phyloP scores from a whole-genome alignment of 768 basidiomycete genomes.

The Chiua virens region DNA sequence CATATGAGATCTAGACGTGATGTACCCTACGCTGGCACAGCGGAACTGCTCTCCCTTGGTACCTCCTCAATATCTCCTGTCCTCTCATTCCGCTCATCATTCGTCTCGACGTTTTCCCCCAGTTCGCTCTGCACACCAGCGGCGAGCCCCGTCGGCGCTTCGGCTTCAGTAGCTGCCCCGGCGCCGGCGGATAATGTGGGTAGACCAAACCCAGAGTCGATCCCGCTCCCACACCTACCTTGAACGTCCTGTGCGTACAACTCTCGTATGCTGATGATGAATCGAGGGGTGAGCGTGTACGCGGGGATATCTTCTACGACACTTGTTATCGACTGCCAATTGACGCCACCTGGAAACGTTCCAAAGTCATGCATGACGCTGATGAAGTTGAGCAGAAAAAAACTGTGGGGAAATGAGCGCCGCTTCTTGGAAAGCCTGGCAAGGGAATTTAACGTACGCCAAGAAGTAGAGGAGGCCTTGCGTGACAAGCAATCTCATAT shows the following conservation, averaged over 20 bases:
- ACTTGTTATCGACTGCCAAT: not conserved
- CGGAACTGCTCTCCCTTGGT: too few relatives aligned
- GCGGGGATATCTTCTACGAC: not conserved
- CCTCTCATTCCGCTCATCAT: too few relatives aligned
- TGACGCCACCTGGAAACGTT: not conserved
- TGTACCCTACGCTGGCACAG: too few relatives aligned
- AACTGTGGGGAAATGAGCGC: too few relatives aligned
- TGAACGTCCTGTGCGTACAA: not conserved
- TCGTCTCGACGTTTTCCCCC: too few relatives aligned
- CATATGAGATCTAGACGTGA: too few relatives aligned
- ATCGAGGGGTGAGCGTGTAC: not conserved
- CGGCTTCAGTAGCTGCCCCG: not conserved
- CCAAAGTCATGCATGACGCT: not conserved
- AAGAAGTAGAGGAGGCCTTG: slow-evolving; percentile 1
- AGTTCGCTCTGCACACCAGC: not conserved
- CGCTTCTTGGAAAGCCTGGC: too few relatives aligned
- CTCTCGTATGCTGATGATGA: slow-evolving; percentile 1
- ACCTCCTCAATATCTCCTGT: too few relatives aligned
- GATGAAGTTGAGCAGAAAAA: not conserved
- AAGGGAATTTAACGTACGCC: not conserved
- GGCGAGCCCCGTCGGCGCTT: not conserved
- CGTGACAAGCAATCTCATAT: not conserved
- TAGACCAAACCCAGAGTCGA: slow-evolving; percentile 4
- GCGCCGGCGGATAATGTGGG: not conserved
- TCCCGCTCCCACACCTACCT: not conserved